phyloP scores from a whole-genome alignment of 768 basidiomycete species.

The Tylopilus intermedius region DNA sequence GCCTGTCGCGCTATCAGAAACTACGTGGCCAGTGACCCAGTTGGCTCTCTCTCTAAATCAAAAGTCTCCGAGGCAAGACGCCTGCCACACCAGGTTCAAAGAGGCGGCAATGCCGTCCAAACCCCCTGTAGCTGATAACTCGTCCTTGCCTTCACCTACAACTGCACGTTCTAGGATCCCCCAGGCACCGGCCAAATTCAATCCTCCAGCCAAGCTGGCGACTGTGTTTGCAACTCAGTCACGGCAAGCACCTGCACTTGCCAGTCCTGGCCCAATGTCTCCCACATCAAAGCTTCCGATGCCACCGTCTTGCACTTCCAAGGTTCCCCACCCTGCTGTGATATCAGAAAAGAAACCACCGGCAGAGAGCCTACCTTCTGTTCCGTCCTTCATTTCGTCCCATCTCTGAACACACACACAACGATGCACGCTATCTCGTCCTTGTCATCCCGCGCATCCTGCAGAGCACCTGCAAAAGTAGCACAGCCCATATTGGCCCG shows the following conservation, averaged over 20 bases:
- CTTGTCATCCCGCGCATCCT: too few relatives aligned
- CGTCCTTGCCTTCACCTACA: conserved; percentile 5
- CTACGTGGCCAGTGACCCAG: not conserved
- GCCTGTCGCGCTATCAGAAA: not conserved
- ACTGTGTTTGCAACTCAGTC: conserved; percentile 26
- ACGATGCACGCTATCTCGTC: too few relatives aligned
- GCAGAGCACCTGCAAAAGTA: too few relatives aligned
- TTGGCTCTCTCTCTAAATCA: conserved; percentile 19
- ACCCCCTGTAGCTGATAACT: conserved; percentile 8
- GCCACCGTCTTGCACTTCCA: conserved; percentile 15
- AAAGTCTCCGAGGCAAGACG: conserved; percentile 12
- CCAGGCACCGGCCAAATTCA: conserved; percentile 23
- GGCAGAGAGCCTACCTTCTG: not conserved
- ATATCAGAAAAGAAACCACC: conserved; percentile 10
- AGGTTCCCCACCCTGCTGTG: conserved; percentile 4
- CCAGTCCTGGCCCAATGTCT: not conserved
- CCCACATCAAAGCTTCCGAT: conserved; percentile 20
- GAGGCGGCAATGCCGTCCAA: conserved; percentile 8
- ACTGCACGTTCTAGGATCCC: conserved; percentile 18
- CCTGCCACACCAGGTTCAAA: conserved; percentile 4
- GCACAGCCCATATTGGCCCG: too few relatives aligned
- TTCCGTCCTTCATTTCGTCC: too few relatives aligned
- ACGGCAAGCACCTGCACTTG: conserved; percentile 3
- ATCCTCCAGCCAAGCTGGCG: conserved; percentile 28
- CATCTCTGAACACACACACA: too few relatives aligned